Conservation (phyloP, 768 basidiomycete genomes). For the Rhodocollybia butyracea region DNA sequence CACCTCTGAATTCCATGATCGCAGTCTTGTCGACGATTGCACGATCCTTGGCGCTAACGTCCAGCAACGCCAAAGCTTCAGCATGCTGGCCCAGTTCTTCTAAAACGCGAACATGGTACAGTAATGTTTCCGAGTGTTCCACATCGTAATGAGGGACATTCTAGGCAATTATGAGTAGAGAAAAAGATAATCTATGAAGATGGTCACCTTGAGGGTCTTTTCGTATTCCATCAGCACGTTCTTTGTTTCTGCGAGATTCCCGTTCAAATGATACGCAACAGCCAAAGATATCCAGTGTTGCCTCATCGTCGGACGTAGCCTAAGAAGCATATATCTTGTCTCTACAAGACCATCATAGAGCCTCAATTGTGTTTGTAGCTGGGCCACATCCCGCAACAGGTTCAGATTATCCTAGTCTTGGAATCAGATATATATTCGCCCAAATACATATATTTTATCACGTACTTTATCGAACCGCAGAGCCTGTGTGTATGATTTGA, state of each 20-base stretch:
- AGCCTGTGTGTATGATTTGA: constrained; percentile 90
- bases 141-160: constrained; percentile 76
- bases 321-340: constrained; percentile 77
- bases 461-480: constrained; percentile 84
- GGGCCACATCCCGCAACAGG: constrained; percentile 86
- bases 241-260: constrained; percentile 66
- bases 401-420: constrained; percentile 90
- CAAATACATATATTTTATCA: constrained; percentile 5
- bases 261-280: constrained; percentile 83
- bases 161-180: constrained; percentile 29
- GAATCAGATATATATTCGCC: background rate
- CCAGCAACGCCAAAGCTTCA: constrained; percentile 61
- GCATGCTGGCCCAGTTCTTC: constrained; percentile 67
- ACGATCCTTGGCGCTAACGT: constrained; percentile 59
- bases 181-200: constrained; percentile 11
- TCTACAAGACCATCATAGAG: constrained; percentile 76
- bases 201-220: constrained; percentile 71
- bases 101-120: constrained; percentile 73
- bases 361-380: constrained; percentile 85
- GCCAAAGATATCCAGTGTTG: constrained; percentile 90
- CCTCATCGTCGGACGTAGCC: constrained; percentile 75
- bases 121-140: constrained; percentile 78
- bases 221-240: constrained; percentile 73
- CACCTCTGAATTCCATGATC: constrained; percentile 69
- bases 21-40: constrained; percentile 69